phyloP scores from a whole-genome alignment of 805 yeast species.

The Ogataea populi-albae region DNA sequence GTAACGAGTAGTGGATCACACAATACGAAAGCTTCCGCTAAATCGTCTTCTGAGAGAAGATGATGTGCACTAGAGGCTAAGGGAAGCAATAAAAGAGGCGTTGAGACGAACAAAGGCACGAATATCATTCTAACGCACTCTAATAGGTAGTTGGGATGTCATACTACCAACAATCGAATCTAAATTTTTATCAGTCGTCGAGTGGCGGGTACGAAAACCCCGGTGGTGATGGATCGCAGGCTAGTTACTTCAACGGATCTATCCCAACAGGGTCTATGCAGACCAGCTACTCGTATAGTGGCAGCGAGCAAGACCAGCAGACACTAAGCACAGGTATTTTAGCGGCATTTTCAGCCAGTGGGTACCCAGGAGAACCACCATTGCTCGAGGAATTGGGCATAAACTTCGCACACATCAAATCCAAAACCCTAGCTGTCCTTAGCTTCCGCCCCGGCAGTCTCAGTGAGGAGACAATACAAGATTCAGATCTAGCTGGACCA shows the following conservation, averaged over 20 bases:
- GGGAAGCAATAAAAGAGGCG: no score
- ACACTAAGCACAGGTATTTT: constrained; percentile 70
- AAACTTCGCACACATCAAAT: constrained; percentile 81
- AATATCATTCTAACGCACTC: no score
- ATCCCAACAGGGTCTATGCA: constrained; percentile 31
- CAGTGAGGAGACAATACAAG: constrained; percentile 75
- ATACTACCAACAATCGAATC: constrained; percentile 33
- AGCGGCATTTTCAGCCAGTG: constrained; percentile 90
- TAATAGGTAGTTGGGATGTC: no score
- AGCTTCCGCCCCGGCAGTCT: constrained; percentile 62
- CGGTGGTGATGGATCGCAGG: constrained; percentile 8
- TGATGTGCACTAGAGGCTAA: no score
- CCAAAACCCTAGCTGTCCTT: constrained; percentile 82
- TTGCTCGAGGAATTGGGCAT: constrained; percentile 90
- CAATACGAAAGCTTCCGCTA: no score
- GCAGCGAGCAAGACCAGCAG: constrained; percentile 32
- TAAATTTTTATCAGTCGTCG: constrained; percentile 15
- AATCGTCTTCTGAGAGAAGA: no score
- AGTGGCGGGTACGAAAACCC: constrained; percentile 3
- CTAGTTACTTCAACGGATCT: constrained; percentile 16
- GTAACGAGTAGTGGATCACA: no score
- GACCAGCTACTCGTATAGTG: constrained; percentile 18
- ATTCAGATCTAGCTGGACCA: constrained; percentile 95
- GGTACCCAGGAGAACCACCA: constrained; percentile 95
- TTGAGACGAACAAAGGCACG: no score